Evolutionary conservation across 2,329 filamentous ascomycete genomes (phyloP).

Genomic region (Pseudogymnoascus sp.): DNA sequence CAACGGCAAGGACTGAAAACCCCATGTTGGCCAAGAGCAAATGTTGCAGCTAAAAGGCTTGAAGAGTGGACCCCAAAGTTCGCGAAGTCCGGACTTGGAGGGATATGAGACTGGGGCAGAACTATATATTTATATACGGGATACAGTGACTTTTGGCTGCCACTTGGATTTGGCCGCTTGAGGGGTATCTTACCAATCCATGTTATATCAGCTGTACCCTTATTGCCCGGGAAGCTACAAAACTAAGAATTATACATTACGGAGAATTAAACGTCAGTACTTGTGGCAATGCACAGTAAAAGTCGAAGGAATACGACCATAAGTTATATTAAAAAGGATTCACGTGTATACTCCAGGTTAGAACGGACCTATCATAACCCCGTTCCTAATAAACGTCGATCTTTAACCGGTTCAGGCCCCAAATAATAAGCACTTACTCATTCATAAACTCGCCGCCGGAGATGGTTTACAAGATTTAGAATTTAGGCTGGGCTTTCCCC

Average conservation of each 20-base stretch:
- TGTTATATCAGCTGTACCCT: background rate
- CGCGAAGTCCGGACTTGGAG: background rate
- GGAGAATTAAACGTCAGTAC: background rate
- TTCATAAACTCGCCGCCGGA: background rate
- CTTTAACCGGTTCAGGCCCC: background rate
- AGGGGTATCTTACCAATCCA: background rate
- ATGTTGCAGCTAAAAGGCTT: background rate
- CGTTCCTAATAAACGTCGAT: background rate
- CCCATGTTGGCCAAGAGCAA: background rate
- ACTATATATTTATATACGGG: background rate
- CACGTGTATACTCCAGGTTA: background rate
- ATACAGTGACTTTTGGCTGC: background rate
- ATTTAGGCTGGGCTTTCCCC: background rate
- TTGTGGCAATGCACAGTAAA: background rate
- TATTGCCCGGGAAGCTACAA: background rate
- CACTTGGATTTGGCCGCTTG: background rate
- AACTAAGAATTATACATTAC: background rate
- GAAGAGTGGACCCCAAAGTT: background rate
- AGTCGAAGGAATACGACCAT: background rate
- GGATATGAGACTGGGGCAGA: background rate
- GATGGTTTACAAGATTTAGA: background rate
- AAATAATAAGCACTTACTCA: conserved; percentile 3
- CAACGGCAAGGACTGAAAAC: background rate
- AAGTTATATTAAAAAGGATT: background rate
- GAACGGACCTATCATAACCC: background rate